Evolutionary conservation across 2,329 filamentous ascomycete species (phyloP), one percentile per base, ranked within the genome.

Genomic region (Exophiala calicioides): DNA sequence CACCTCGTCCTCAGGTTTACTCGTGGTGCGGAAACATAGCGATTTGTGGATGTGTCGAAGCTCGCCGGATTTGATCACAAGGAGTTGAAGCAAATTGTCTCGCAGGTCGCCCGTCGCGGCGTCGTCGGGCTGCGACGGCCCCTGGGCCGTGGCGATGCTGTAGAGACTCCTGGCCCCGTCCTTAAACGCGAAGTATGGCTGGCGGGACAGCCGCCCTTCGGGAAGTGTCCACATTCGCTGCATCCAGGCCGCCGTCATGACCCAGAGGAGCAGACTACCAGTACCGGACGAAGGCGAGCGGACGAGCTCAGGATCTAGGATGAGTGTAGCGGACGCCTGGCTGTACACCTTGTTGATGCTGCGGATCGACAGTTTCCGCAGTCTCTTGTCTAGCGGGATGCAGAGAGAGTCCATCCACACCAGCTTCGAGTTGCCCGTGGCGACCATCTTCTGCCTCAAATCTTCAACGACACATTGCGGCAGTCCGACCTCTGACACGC

Each of bases 211-310:
- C 15, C 42, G n/a, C 3, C 42, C 42, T 32, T 45, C 42, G 13
- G 42, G 32, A 32, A 45, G 26, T 3, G 42, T 45, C 42, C 42
- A 45, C 42, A 45, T 45, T 29, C 42, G 23, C 16, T 45, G 42
- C 42, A 45, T 45, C 42, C 42, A 45, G 23, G 42, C 42, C 18
- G 42, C 24, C 4, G 42, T 38, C 2, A 20, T 38, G n/a, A 45
- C 32, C 33, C 34, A 45, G 7, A 45, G 13, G 12, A 45, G 27
- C 33, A 38, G 31, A 15, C 26, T 32, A 4, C 42, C 21, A 21
- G 32, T 33, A 15, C 32, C 38, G 21, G 42, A 21, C 10, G 30
- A 34, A 12, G 20, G 15, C 8, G 40, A 12, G 13, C 31, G 40
- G 21, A 44, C 21, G 9, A 45, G 34, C 27, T 45, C 42, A 3